Base-by-base conservation (phyloP, 495 filamentous ascomycete species). In the Staphylotrichum tortipilum region DNA sequence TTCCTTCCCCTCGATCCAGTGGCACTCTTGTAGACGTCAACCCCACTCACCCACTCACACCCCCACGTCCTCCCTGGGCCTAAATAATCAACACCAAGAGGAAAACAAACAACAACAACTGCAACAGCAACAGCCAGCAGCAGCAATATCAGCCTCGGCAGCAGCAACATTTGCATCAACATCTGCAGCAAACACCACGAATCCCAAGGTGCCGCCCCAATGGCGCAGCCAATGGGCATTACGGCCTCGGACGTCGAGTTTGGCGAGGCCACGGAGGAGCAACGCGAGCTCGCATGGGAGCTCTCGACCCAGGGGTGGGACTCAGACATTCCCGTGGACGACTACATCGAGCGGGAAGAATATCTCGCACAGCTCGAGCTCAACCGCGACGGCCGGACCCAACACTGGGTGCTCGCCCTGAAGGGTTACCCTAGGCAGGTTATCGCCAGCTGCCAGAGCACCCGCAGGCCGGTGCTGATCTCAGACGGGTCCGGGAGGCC, bases 371-470 rank as follows among this genome's bases (percentile, higher is more conserved):
- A 71, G 26, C 79, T 82, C 43, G 60, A 62, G 3, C 67, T 88
- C 17, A 82, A 76, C 26, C 70, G 71, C 35, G 68, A 85, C 50
- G 79, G 80, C 17, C 70, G 69, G 0, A 64, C 87, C 24, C 83
- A 74, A 14, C 78, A 74, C 56, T 90, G 86, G 86, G 75, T 86
- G 36, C 71, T 90, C 3, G 75, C 84, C 12, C 77, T 86, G 54
- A 58, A 52, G 37, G 61, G 58, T 3, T 52, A 58, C 29, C 57
- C 57, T 5, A 40, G 63, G 9, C 68, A 73, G 0, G 76, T 94
- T 37, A 78, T 94, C 3, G 78, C 80, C 24, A 85, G 86, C 26
- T 94, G 88, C 64, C 90, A 96, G 63, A 81, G 82, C 3, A 81
- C 87, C 40, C 76, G 75, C 36, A 94, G 94, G 70, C 76, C 72